phyloP scores from a whole-genome alignment of 2,329 filamentous ascomycete species.

The Alternaria novae-zelandiae region DNA sequence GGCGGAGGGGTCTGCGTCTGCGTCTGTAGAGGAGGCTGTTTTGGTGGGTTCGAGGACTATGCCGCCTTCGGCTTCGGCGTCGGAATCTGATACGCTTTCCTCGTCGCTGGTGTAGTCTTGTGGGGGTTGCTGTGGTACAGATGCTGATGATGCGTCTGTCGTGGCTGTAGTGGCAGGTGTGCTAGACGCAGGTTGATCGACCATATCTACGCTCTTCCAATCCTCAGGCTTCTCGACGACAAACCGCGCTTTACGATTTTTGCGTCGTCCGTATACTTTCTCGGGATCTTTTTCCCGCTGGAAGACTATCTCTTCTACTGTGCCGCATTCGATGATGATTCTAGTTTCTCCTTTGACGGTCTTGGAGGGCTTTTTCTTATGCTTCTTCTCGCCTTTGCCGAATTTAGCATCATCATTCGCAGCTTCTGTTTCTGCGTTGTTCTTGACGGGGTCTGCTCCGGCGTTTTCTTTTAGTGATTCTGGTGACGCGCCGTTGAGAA shows the following conservation, averaged over 20 bases:
- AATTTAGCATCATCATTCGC: background rate
- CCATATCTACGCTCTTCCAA: conserved; percentile 55
- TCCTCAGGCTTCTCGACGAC: conserved; percentile 49
- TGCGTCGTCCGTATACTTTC: conserved; percentile 54
- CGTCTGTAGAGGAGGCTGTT: background rate
- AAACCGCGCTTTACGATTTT: conserved; percentile 53
- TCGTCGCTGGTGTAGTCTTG: conserved; percentile 15
- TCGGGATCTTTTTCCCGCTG: conserved; percentile 53
- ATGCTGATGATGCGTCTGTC: background rate
- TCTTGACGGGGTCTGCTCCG: conserved; percentile 1
- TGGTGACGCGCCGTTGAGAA: conserved; percentile 45
- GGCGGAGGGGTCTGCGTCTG: background rate
- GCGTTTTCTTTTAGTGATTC: conserved; percentile 34
- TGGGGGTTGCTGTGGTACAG: background rate
- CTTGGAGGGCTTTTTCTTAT: conserved; percentile 38
- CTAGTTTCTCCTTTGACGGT: conserved; percentile 58
- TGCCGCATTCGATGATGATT: conserved; percentile 57
- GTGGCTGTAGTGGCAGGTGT: background rate
- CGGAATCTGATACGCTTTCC: conserved; percentile 21
- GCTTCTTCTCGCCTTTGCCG: conserved; percentile 18
- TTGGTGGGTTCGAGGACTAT: conserved; percentile 15
- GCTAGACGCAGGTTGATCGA: conserved; percentile 31
- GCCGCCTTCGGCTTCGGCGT: conserved; percentile 24
- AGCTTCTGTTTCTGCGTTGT: background rate
- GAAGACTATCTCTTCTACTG: conserved; percentile 61